Evolutionary conservation across 768 basidiomycete species (phyloP).

Genomic region (Mycena kentingensis): DNA sequence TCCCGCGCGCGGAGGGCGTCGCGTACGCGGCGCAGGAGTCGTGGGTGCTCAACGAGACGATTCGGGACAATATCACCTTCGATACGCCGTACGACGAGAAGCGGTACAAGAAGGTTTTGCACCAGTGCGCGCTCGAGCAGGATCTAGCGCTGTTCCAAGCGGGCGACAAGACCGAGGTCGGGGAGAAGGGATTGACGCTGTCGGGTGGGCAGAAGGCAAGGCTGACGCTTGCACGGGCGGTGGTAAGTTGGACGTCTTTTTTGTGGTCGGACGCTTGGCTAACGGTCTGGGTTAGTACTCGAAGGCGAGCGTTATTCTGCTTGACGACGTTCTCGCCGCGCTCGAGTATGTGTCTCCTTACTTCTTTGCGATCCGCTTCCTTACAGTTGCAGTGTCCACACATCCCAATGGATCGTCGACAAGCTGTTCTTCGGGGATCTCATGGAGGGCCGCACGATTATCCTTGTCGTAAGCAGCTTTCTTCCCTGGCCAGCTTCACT

Average conservation of each 20-base stretch:
- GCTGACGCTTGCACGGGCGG: constrained; percentile 48
- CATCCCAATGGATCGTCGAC: constrained; percentile 78
- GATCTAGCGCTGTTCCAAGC: constrained; percentile 72
- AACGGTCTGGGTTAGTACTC: constrained; percentile 49
- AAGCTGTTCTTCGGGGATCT: constrained; percentile 81
- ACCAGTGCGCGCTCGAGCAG: constrained; percentile 70
- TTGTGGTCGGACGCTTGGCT: not conserved
- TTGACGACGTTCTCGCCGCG: constrained; percentile 74
- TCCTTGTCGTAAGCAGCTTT: constrained; percentile 65
- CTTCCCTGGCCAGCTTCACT: not conserved
- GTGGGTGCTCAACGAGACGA: constrained; percentile 65
- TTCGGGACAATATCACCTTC: constrained; percentile 25
- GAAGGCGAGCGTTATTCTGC: constrained; percentile 57
- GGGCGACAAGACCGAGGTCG: constrained; percentile 69
- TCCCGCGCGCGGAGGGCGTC: constrained; percentile 55
- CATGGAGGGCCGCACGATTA: constrained; percentile 74
- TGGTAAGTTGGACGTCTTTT: constrained; percentile 17
- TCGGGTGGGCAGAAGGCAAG: constrained; percentile 47
- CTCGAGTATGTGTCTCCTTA: constrained; percentile 38
- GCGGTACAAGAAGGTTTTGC: constrained; percentile 46
- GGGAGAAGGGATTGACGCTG: constrained; percentile 50
- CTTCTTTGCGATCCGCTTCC: not conserved
- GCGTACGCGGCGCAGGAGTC: constrained; percentile 65
- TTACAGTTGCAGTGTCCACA: constrained; percentile 51
- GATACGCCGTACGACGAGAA: not conserved